Percentiles rank a stretch among this genome's conserved stretches.
phyloP scores from a whole-genome alignment of 768 basidiomycete genomes.

The Cystofilobasidium macerans region DNA sequence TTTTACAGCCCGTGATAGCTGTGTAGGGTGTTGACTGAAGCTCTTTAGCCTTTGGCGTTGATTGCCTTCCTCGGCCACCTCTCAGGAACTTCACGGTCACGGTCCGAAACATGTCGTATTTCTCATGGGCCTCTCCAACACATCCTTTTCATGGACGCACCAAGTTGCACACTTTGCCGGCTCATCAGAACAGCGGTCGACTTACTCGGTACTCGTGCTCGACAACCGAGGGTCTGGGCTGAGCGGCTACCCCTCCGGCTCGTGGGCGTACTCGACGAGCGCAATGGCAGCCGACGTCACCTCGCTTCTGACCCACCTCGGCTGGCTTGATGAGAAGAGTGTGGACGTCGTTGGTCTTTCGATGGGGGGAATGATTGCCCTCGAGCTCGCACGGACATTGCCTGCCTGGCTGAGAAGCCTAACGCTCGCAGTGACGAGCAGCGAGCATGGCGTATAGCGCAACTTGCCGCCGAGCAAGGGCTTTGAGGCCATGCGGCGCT shows the following conservation, averaged over 20 bases:
- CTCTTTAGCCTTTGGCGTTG: too few species aligned
- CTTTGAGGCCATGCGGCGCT: constrained; percentile 17
- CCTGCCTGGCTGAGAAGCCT: constrained; percentile 59
- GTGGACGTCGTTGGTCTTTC: constrained; percentile 47
- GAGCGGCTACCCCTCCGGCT: too few species aligned
- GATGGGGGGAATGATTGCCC: constrained; percentile 26
- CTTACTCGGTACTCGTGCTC: constrained; percentile 61
- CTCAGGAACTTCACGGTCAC: constrained; percentile 51
- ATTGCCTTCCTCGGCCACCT: too few species aligned
- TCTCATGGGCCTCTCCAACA: constrained; percentile 52
- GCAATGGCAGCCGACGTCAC: constrained; percentile 68
- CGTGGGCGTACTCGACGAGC: constrained; percentile 46
- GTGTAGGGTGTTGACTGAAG: too few species aligned
- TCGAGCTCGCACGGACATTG: constrained; percentile 55
- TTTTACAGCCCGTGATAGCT: too few species aligned
- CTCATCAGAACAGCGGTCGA: constrained; percentile 42
- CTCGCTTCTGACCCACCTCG: constrained; percentile 55
- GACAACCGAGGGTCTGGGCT: constrained; percentile 81
- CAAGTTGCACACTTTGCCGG: constrained; percentile 50
- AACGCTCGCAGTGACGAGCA: constrained; percentile 56
- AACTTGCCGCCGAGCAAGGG: constrained; percentile 49
- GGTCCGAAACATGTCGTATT: constrained; percentile 57
- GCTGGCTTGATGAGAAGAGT: constrained; percentile 54
- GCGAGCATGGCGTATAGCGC: constrained; percentile 49
- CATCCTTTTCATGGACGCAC: constrained; percentile 7